Evolutionary conservation across 2,329 filamentous ascomycete species (phyloP), one percentile per base, ranked within the genome.

Genomic region (Penicillium psychrosexuale): DNA sequence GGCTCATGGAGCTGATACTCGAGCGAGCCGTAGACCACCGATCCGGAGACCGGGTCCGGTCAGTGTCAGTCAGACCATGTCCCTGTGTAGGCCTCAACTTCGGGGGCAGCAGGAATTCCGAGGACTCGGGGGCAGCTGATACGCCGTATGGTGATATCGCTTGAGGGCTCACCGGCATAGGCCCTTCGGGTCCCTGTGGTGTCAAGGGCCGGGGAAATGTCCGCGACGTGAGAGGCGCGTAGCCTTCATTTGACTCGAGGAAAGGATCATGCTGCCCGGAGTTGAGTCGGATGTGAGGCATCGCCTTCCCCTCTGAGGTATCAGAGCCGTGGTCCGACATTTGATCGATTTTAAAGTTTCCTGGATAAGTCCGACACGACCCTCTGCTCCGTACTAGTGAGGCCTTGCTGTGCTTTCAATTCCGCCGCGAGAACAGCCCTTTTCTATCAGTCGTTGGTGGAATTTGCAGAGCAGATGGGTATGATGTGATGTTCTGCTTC

Each of bases 231-330:
- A 62, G 40, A 3, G 65, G 61, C 37, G 58, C 61, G 45, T 62
- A 67, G 43, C 62, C 60, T 61, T 67, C 72, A 13, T 66, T 58
- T 8, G 72, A 63, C 60, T 74, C 71, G 55, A 70, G 73, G 58
- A 78, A 74, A 31, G 80, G 72, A 65, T 86, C 79, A 60, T 82
- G 78, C 60, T 76, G 78, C 43, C 80, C 83, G 27, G 83, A 86
- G 66, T 87, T 87, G 60, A 88, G 78, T 54, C 83, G 82, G 56
- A 88, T 83, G 61, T 87, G 84, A 61, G 84, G 84, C 58, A 80
- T 71, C 43, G 57, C 61, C 24, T 34, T 44, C 37, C 44, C 55
- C 22, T 55, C 53, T 5, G 60, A 54, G 7, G 47, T 39, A 27
- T 57, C 54, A 33, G 56, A 53, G 39, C 52, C 55, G 19, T 55